Base-by-base conservation (phyloP, 371 early-diverging fungal species). In the Rhizopus stolonifer region DNA sequence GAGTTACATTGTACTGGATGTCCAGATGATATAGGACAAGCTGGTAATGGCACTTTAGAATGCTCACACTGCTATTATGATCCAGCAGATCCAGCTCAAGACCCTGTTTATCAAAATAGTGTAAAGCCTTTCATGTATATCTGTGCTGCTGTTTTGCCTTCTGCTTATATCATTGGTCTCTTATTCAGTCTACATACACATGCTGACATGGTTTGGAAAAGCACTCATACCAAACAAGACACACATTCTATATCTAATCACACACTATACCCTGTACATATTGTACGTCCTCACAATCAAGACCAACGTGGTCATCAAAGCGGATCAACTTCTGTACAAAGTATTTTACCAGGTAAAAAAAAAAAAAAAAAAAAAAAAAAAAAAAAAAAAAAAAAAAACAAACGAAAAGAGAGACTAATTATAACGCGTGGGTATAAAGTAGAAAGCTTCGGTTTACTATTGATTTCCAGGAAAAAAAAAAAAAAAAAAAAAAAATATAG, bases 111-210 rank as follows among this genome's bases (percentile, higher is more conserved):
- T 67, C 74, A 82, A 46, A 65, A 65, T 9, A 76, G 82, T 14
- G 93, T 92, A 33, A 79, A 82, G 54, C 94, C 94, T 1, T 78
- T 96, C 31, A 93, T 91, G 87, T 94, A 81, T 69, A 71, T 93
- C 43, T 95, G 96, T 70, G 91, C 95, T 7, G 81, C 77, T 4
- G 83, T 92, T 17, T 71, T 98, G 23, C 87, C 94, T 1, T 76
- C 91, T 9, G 83, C 94, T 18, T 98, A 98, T 67, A 64, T 88
- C 38, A 86, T 95, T 57, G 96, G 95, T 19, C 80, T 98, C 48
- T 84, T 89, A 80, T 98, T 96, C 54, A 92, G 95, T 50, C 84
- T 98, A 31, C 81, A 89, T 39, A 97, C 98, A 0, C 98, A 97
- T 56, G 87, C 88, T 23, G 82, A 86, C 47, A 84, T 87, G 65